phyloP scores from a whole-genome alignment of 129 eudicot species.

The Daucus carota region DNA sequence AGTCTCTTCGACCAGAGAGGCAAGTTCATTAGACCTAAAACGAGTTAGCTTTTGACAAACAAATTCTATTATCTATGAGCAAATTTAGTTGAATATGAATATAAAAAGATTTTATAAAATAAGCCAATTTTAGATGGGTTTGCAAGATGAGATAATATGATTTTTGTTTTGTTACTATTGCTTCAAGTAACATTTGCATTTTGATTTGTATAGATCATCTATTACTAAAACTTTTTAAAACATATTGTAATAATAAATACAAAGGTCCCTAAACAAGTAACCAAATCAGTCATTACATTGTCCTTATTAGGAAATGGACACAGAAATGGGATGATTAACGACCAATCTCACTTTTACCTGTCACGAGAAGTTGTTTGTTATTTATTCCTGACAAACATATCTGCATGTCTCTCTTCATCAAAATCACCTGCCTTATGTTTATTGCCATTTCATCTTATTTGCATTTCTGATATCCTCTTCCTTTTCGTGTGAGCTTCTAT shows the following conservation, averaged over 20 bases:
- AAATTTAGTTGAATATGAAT: too few relatives aligned
- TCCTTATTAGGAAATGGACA: neutral
- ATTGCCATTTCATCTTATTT: neutral
- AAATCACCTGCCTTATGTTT: neutral
- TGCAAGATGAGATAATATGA: too few relatives aligned
- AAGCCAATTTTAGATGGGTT: too few relatives aligned
- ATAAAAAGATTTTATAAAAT: too few relatives aligned
- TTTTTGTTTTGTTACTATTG: too few relatives aligned
- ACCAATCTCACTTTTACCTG: neutral
- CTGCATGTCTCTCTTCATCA: neutral
- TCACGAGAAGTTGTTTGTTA: slow-evolving; percentile 9
- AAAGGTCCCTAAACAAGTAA: neutral
- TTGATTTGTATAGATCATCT: too few relatives aligned
- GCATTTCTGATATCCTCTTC: neutral
- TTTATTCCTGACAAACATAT: slow-evolving; percentile 5
- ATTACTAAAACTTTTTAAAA: neutral
- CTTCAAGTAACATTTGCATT: too few relatives aligned
- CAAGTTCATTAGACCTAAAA: too few relatives aligned
- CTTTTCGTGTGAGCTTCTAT: neutral
- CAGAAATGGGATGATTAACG: neutral
- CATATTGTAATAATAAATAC: neutral
- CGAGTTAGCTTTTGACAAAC: too few relatives aligned
- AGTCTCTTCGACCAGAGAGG: too few relatives aligned
- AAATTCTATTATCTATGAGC: too few relatives aligned
- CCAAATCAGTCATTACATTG: neutral